Evolutionary conservation across 106 monocot species (phyloP).

Genomic region (Platanthera guangdongensis): DNA sequence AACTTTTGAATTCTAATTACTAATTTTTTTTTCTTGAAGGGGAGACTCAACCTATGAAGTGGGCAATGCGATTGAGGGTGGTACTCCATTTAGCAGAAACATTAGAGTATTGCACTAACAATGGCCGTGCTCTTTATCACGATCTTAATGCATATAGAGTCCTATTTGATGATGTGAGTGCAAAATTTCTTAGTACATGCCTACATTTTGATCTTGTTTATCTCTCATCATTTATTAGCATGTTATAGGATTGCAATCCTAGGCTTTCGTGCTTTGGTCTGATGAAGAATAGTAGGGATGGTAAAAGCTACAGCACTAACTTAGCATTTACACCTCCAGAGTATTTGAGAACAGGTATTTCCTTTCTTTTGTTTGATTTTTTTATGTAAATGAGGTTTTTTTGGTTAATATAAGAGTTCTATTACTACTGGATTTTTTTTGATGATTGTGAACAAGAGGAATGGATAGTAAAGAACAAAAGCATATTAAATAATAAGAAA

Average conservation of each 20-base stretch:
- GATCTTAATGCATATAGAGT: conserved; percentile 45
- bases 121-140: conserved; percentile 37
- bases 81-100: conserved; percentile 39
- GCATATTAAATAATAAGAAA: too few relatives aligned
- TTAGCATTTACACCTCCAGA: conserved; percentile 80
- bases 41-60: conserved; percentile 34
- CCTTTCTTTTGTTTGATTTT: conserved; percentile 28
- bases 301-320: conserved; percentile 63
- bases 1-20: not conserved
- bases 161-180: conserved; percentile 37
- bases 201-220: not conserved
- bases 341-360: conserved; percentile 81
- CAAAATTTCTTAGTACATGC: not conserved
- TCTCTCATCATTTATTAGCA: conserved; percentile 1
- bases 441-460: too few relatives aligned
- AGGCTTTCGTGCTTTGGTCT: conserved; percentile 54
- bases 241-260: conserved; percentile 42
- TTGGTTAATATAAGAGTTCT: not conserved
- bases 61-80: conserved; percentile 42
- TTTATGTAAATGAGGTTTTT: not conserved
- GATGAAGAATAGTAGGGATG: conserved; percentile 61
- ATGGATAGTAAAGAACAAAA: too few relatives aligned
- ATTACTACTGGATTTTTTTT: too few relatives aligned
- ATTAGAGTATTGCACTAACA: conserved; percentile 36
- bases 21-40: conserved; percentile 14